Base-by-base conservation (phyloP, 2,329 filamentous ascomycete species). In the Colletotrichum musicola region DNA sequence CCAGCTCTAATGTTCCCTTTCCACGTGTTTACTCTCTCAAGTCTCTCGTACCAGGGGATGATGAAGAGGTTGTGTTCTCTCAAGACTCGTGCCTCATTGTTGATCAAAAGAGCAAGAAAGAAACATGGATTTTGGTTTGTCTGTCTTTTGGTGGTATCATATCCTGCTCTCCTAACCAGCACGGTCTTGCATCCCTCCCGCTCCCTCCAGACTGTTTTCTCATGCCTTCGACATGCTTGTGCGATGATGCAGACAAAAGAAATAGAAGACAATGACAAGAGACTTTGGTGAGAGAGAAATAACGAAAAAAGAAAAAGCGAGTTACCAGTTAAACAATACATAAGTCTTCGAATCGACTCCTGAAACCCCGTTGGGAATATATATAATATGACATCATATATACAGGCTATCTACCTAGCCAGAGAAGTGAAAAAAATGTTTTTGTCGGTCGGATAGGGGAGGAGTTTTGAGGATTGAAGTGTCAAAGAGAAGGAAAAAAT, bases 311-410 rank as follows among this genome's bases (percentile, higher is more conserved):
- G n/a, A 35, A 61, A 46, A 18, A 18, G n/a, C 25, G 62, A 50
- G 66, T 69, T 61, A 57, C 62, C 62, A 65, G 62, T 69, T 69
- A 61, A 66, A 69, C 66, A 69, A 66, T 66, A 69, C 62, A 66
- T 61, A 38, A 69, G 61, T 53, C 65, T 69, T 70, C 50, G 12
- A 56, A 25, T 61, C 44, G 35, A 70, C 68, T 69, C 60, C 60
- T 62, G 55, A 68, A 69, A 65, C 71, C 72, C 71, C 59, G 35
- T 69, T 64, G 67, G 64, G 68, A 71, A 71, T 73, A 73, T 73
- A 72, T 72, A 72, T 73, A 73, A 72, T 70, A 58, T 68, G 51
- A 68, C 57, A 68, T 67, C 70, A 64, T 75, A 75, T 75, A 73
- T 72, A 74, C 73, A 75, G 72, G 72, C 73, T 69, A 74, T 70